Conservation (phyloP, 495 filamentous ascomycete genomes). For the Chaetomium fimeti region DNA sequence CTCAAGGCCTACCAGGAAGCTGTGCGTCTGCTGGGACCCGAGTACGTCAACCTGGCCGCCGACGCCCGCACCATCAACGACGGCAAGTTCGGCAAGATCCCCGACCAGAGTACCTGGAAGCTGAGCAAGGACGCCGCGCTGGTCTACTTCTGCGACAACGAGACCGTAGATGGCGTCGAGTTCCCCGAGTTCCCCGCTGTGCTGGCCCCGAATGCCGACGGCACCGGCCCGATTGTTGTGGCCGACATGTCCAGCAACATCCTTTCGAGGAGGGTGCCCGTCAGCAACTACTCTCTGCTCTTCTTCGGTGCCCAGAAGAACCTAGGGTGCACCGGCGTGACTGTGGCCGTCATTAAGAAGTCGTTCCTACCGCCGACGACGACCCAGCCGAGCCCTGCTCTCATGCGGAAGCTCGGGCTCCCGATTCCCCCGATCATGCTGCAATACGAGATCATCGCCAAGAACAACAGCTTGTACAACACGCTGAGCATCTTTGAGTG, state of each 20-base stretch:
- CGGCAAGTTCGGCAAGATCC: constrained; percentile 88
- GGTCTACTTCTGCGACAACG: constrained; percentile 92
- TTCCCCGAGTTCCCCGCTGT: constrained; percentile 71
- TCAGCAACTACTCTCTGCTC: constrained; percentile 69
- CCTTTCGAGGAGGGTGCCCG: constrained; percentile 60
- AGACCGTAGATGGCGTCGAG: constrained; percentile 95
- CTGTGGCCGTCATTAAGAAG: constrained; percentile 77
- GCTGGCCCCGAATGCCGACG: constrained; percentile 56
- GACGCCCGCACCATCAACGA: constrained; percentile 67
- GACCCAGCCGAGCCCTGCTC: constrained; percentile 55
- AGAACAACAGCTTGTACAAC: constrained; percentile 91
- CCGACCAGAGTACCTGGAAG: constrained; percentile 71
- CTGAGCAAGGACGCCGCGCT: constrained; percentile 72
- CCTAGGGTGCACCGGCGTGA: constrained; percentile 79
- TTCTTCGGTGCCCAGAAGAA: constrained; percentile 92
- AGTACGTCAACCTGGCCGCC: constrained; percentile 74
- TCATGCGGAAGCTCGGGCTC: constrained; percentile 72
- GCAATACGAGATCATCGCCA: constrained; percentile 74
- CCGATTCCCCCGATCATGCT: constrained; percentile 75
- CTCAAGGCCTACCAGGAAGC: constrained; percentile 90
- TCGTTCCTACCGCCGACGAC: constrained; percentile 64
- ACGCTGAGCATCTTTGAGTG: constrained; percentile 89
- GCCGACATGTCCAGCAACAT: constrained; percentile 89
- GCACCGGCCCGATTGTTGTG: constrained; percentile 64
- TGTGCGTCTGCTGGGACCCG: constrained; percentile 66